Base-by-base conservation (phyloP, 2,329 filamentous ascomycete species). In the Talaromyces amestolkiae region DNA sequence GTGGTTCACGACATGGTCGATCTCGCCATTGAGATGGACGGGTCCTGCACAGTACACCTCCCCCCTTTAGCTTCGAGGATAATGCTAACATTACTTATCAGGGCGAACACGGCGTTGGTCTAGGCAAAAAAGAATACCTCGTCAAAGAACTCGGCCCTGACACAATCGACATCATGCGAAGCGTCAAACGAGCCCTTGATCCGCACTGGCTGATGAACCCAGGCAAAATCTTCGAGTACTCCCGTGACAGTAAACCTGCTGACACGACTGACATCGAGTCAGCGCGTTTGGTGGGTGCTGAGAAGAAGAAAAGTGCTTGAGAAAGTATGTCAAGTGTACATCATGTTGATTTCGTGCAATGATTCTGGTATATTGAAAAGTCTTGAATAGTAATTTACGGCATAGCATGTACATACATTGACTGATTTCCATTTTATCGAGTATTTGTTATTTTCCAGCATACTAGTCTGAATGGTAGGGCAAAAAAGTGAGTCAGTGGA, bases 21-120 rank as follows among this genome's bases (percentile, higher is more conserved):
- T 70, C 86, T 92, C n/a, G 93, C 93, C 2, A 78, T 97, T 27
- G 91, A 94, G 69, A 97, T 97, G 93, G 93, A 97, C 66, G 92
- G 93, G 1, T 96, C 93, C 6, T 95, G 91, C 76, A 96, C 93
- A 0, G 81, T 82, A 77, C 74, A 22, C 6, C 15, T 7, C 15
- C 2, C 19, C 13, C 13, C 19, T 31, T 8, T 31, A 31, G 27
- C 27, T 31, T 31, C 27, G 27, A 31, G 27, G 27, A 31, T 31
- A 31, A 22, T 2, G 19, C 24, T 41, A 33, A 45, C 22, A 19
- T 24, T 1, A 10, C 11, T 11, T 43, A 3, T 13, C 27, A 67
- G 65, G 93, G 92, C 33, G 93, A 96, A 77, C 92, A 96, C 76
- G 91, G 91, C 0, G 85, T 96, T 67, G 93, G 92, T 24, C 87